phyloP scores from a whole-genome alignment of 345 rosid species.

The Lepidium sativum region DNA sequence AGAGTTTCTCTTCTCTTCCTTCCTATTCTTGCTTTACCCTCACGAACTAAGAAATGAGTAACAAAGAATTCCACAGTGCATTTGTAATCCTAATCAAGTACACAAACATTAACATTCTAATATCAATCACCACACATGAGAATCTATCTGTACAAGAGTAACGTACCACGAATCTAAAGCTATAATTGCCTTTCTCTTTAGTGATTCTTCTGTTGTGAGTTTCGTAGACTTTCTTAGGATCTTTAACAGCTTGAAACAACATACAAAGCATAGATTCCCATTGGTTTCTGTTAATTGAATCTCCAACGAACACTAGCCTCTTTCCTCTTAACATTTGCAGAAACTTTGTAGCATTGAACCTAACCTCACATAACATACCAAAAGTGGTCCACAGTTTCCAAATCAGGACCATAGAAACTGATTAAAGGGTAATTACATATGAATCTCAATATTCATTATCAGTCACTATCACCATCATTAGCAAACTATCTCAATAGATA shows the following conservation, averaged over 20 bases:
- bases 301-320: constrained; percentile 91
- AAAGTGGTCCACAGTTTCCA: background rate
- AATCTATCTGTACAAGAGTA: background rate
- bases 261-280: constrained; percentile 97
- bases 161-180: constrained; percentile 77
- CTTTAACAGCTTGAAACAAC: constrained; percentile 61
- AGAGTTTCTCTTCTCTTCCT: constrained; percentile 60
- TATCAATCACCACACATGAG: background rate
- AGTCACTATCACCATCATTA: background rate
- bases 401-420: background rate
- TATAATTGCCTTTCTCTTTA: constrained; percentile 73
- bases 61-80: constrained; percentile 85
- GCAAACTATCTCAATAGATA: too few species aligned
- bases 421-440: background rate
- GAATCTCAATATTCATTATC: background rate
- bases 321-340: constrained; percentile 74
- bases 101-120: background rate
- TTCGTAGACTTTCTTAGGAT: constrained; percentile 81
- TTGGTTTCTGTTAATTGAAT: constrained; percentile 88
- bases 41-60: constrained; percentile 80
- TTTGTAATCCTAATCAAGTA: constrained; percentile 56
- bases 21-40: constrained; percentile 73
- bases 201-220: constrained; percentile 72
- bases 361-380: background rate
- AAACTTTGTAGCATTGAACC: constrained; percentile 37